Percentiles rank a stretch among this genome's conserved stretches.
Conservation (phyloP, 306 rosid genomes). For the Phaseolus lunatus region DNA sequence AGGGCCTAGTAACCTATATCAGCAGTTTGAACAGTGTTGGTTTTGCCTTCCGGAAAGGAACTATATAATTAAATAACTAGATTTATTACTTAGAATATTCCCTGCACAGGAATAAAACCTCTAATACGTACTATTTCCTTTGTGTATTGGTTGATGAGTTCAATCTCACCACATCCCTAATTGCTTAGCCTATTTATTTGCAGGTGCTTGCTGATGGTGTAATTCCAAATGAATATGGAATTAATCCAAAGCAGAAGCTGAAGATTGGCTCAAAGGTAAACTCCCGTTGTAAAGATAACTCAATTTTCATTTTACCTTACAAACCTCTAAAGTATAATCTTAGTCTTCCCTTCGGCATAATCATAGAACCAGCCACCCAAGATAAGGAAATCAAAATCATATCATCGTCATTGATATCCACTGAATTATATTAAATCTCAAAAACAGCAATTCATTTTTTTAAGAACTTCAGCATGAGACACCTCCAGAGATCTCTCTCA, state of each 20-base stretch:
- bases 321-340: constrained; percentile 17
- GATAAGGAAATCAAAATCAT: constrained; percentile 29
- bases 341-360: constrained; percentile 14
- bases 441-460: background rate
- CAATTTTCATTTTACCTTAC: constrained; percentile 30
- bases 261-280: constrained; percentile 96
- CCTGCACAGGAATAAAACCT: constrained; percentile 21
- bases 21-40: constrained; percentile 34
- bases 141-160: constrained; percentile 45
- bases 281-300: constrained; percentile 26
- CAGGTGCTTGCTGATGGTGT: constrained; percentile 98
- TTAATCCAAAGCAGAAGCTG: constrained; percentile 89
- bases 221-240: constrained; percentile 97
- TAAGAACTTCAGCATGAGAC: background rate
- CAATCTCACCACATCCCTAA: constrained; percentile 22
- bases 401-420: background rate
- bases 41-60: constrained; percentile 15
- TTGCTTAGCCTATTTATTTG: constrained; percentile 45
- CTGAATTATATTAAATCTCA: constrained; percentile 9
- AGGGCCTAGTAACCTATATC: constrained; percentile 8
- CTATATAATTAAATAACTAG: constrained; percentile 2
- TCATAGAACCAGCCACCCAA: constrained; percentile 1
- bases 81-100: background rate
- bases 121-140: constrained; percentile 33
- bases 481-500: constrained; percentile 19